Conservation (phyloP, 106 monocot species). For the Triglochin maritima region DNA sequence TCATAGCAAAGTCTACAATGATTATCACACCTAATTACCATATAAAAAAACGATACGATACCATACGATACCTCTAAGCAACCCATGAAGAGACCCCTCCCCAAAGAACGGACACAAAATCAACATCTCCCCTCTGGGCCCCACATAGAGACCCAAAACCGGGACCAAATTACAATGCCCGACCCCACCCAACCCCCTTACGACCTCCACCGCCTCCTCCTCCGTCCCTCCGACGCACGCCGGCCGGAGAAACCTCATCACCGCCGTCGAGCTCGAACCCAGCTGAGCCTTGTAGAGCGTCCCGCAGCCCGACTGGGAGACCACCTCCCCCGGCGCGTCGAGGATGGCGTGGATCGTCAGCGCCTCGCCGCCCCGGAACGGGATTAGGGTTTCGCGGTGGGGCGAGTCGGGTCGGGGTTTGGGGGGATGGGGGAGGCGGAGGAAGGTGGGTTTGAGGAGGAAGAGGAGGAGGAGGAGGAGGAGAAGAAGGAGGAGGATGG, state of each 20-base stretch:
- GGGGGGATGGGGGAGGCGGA: too few species aligned
- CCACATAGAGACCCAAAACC: conserved; percentile 67
- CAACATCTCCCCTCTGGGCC: conserved; percentile 88
- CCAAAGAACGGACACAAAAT: conserved; percentile 69
- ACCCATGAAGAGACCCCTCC: conserved; percentile 44
- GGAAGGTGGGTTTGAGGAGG: too few species aligned
- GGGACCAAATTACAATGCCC: conserved; percentile 76
- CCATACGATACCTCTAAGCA: conserved; percentile 47
- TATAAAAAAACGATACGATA: background rate
- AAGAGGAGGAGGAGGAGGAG: too few species aligned
- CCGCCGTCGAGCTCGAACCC: background rate
- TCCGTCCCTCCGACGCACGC: conserved; percentile 28
- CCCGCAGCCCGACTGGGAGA: conserved; percentile 65
- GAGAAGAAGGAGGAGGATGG: too few species aligned
- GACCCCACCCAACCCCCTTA: conserved; percentile 25
- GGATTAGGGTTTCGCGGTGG: too few species aligned
- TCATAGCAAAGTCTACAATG: too few species aligned
- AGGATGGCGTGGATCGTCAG: conserved; percentile 56
- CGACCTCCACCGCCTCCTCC: conserved; percentile 34
- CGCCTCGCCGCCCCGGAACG: conserved; percentile 50
- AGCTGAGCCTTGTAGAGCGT: conserved; percentile 59
- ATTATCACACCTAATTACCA: background rate
- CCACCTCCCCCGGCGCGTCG: conserved; percentile 87
- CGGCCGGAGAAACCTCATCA: conserved; percentile 60
- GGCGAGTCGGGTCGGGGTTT: too few species aligned